Conservation (phyloP, 1,284 basidiomycete genomes). For the Porogramme epimiltina region DNA sequence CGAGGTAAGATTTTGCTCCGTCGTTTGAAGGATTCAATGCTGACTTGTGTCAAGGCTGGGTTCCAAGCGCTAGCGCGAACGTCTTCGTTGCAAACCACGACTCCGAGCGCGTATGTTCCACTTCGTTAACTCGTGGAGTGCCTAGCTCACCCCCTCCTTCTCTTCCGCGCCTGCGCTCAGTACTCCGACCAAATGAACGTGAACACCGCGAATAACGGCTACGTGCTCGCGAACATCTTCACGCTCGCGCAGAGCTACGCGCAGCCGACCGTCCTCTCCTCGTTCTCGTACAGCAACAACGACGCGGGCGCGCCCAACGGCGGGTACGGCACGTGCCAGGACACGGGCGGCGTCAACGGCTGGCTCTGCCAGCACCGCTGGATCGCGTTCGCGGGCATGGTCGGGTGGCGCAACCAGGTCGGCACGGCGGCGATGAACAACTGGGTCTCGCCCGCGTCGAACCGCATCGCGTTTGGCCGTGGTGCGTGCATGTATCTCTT, state of each 20-base stretch:
- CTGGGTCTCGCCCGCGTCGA: slow-evolving; percentile 55
- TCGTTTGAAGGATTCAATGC: too few relatives aligned
- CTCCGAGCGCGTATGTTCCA: slow-evolving; percentile 56
- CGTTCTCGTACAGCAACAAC: slow-evolving; percentile 43
- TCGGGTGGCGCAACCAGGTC: slow-evolving; percentile 64
- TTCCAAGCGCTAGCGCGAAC: slow-evolving; percentile 55
- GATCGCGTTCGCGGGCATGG: slow-evolving; percentile 59
- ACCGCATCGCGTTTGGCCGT: slow-evolving; percentile 65
- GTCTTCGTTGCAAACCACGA: slow-evolving; percentile 73
- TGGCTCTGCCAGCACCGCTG: slow-evolving; percentile 69
- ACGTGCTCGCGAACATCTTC: slow-evolving; percentile 61
- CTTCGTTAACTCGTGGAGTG: too few relatives aligned
- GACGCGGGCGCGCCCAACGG: slow-evolving; percentile 57
- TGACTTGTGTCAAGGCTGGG: slow-evolving; percentile 54
- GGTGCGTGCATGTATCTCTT: slow-evolving; percentile 36
- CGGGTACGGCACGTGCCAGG: slow-evolving; percentile 51
- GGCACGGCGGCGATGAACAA: slow-evolving; percentile 48
- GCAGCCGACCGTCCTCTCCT: slow-evolving; percentile 63
- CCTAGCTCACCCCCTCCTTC: neutral
- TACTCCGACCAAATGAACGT: slow-evolving; percentile 54
- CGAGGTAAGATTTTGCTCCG: slow-evolving; percentile 41
- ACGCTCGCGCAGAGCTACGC: slow-evolving; percentile 70
- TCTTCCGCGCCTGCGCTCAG: slow-evolving; percentile 31
- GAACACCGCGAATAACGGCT: slow-evolving; percentile 65
- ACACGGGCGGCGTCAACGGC: slow-evolving; percentile 50